Base-by-base conservation (phyloP, 2,329 filamentous ascomycete species). In the Aspergillus fructus region DNA sequence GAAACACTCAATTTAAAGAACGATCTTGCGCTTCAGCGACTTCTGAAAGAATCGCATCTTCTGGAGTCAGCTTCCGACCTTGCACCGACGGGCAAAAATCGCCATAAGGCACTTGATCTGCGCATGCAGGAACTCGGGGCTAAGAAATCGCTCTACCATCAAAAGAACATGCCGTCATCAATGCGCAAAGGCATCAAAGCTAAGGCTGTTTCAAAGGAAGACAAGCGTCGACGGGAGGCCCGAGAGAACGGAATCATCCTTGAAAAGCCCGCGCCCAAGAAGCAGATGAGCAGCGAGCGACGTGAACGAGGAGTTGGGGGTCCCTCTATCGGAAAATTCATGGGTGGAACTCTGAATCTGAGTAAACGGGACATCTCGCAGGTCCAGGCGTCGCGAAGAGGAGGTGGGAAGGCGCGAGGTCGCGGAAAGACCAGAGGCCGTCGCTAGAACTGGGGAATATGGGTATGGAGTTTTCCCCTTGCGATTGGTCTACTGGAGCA, bases 41-140 rank as follows among this genome's bases (percentile, higher is more conserved):
- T 99, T 41, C 85, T 99, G 57, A 84, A 88, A 65, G 94, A 99
- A 80, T 97, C 93, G 0, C 92, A 96, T 75, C 87, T 97, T 59
- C 86, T 97, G 56, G 83, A 86, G 48, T 78, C 83, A 1, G 79
- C 82, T 13, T 78, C 79, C 27, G 78, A 81, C 55, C 78, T 82
- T 3, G 81, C 83, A 45, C 80, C 82, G 17, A 79, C 83, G 21
- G 93, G 93, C 53, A 87, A 86, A 66, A 89, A 89, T 66, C 85
- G 93, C 33, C 86, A 91, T 64, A 90, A 90, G 73, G 90, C 93
- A 0, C 85, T 89, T 5, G 93, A 97, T 73, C 77, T 97, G 63
- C 89, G 93, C 58, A 80, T 97, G 48, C 89, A 90, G 71, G 83
- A 89, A 11, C 82, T 97, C 3, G 93, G 92, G 7, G 86, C 89